Evolutionary conservation across 148 eudicot species (phyloP), one percentile per base, ranked within the genome.

Genomic region (Rhododendron ferrugineum): DNA sequence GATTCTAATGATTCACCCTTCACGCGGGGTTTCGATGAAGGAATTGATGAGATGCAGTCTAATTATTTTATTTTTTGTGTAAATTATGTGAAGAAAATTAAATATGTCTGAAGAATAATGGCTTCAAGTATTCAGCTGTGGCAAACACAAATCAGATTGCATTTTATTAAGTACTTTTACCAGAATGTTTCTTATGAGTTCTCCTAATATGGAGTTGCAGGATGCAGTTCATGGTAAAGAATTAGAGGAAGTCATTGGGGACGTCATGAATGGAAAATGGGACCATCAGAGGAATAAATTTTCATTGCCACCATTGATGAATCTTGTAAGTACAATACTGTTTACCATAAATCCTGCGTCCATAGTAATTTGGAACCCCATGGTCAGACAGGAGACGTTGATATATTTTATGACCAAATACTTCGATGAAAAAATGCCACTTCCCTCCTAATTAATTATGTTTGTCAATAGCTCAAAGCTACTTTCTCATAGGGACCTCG

Each of bases 231-330:
- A 50, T 50, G 96, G 90, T 56, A 66, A 78, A 62, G 87, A 93
- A 64, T 89, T 94, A 34, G 92, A 83, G 70, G 99, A 94, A 88
- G 92, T 88, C 90, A 88, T 96, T 68, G 75, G 80, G 64, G 93
- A 92, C 85, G 91, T 96, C 84, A 84, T 95, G 60, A 92, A 91
- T 81, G 95, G 93, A 66, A 92, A 92, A 58, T 97, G 99, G 99
- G 98, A 97, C 93, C 98, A 95, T 85, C 92, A 91, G 92, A 94
- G 93, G 86, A 87, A 92, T 56, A 91, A 90, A 78, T 92, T 96
- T 86, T 89, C 95, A 22, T 85, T 96, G 91, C 99, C 99, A 22
- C 98, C 99, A 72, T 82, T 89, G 87, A 94, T 96, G 98, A 93
- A 94, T 82, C 93, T 96, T 81, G 99, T 96, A 90, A 92, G 95